Evolutionary conservation across 345 rosid species (phyloP), one percentile per base, ranked within the genome.

Genomic region (Barbarea vulgaris): DNA sequence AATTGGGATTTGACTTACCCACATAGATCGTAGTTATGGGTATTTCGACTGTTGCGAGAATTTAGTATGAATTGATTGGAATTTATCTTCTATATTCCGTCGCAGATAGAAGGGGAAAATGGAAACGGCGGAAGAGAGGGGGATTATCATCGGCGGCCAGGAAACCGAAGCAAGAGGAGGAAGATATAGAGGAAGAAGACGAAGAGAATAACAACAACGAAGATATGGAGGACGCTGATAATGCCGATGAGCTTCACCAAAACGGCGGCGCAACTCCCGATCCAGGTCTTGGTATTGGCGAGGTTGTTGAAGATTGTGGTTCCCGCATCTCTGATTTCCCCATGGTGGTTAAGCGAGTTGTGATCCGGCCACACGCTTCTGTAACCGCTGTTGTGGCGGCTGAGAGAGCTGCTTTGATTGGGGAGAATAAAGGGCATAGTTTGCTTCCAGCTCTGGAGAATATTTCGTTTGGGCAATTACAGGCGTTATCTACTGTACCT

Each of bases 101-200:
- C 61, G 69, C 85, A 86, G 97, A 90, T 76, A 86, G 86, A 24
- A 83, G 93, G 22, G 91, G 91, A 64, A 89, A 83, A 82, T 91
- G 97, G 97, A 91, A 89, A 84, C 77, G 91, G 81, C 81, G 89
- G 64, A 86, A 82, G 87, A 81, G 96, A 64, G 96, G 89, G 28
- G 83, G 74, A 4, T 47, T 73, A 54, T 30, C 64, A 53, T 13
- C 64, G 17, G 75, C 64, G 36, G 73, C 86, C 46, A 87, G 91
- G 69, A 90, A 84, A 14, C 75, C 69, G 70, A 85, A 85, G 70
- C 92, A 79, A 48, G 84, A 85, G 39, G 83, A 74, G 36, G 86
- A 86, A 60, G 89, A 87, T 59, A 82, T 83, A 50, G 89, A 85
- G 42, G 80, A 76, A 62, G 82, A 82, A 36, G 85, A 83, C 22